A percentile compares a stretch with the other conserved stretches of the same genome.
These are phyloP conservation scores for Malbranchea cinnamomea DNA, from an alignment of 2,329 filamentous ascomycete species.

Conservation along the genomic window DNA sequence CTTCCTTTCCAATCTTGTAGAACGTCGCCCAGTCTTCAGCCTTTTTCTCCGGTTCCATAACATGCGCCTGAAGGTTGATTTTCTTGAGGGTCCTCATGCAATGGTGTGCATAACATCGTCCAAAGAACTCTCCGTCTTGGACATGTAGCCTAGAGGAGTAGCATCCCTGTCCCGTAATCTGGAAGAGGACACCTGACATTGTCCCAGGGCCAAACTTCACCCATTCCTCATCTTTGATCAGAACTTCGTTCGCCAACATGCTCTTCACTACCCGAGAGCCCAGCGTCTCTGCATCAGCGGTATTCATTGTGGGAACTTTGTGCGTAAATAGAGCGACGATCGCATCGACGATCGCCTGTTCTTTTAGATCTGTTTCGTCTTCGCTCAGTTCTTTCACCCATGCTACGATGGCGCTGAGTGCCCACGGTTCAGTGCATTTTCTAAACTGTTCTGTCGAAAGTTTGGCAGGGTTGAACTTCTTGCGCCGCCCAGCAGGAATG, in stretches of 20 bases:
- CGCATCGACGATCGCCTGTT: constrained; percentile 72
- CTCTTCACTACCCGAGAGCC: constrained; percentile 61
- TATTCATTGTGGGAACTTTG: constrained; percentile 97
- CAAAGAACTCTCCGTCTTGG: constrained; percentile 42
- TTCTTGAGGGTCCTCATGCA: constrained; percentile 92
- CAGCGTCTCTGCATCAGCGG: constrained; percentile 83
- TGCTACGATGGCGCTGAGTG: constrained; percentile 66
- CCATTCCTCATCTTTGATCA: constrained; percentile 91
- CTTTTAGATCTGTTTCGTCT: constrained; percentile 74
- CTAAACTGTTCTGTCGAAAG: constrained; percentile 67
- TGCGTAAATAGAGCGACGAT: constrained; percentile 78
- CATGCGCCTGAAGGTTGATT: constrained; percentile 66
- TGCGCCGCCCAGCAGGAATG: constrained; percentile 62
- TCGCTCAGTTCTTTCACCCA: constrained; percentile 88
- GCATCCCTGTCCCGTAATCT: constrained; percentile 80
- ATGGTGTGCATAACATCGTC: constrained; percentile 83
- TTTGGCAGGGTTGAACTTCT: constrained; percentile 75
- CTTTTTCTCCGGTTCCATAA: constrained; percentile 52
- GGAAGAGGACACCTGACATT: constrained; percentile 82
- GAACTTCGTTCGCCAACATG: constrained; percentile 64
- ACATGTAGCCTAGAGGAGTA: constrained; percentile 74
- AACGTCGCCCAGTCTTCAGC: constrained; percentile 79
- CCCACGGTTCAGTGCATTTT: constrained; percentile 82
- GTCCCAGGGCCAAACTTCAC: constrained; percentile 73
- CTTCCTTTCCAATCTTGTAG: constrained; percentile 68